Evolutionary conservation across 805 yeast genomes (phyloP), one percentile per base, ranked within the genome.

Genomic region (Ascoidea asiatica): DNA sequence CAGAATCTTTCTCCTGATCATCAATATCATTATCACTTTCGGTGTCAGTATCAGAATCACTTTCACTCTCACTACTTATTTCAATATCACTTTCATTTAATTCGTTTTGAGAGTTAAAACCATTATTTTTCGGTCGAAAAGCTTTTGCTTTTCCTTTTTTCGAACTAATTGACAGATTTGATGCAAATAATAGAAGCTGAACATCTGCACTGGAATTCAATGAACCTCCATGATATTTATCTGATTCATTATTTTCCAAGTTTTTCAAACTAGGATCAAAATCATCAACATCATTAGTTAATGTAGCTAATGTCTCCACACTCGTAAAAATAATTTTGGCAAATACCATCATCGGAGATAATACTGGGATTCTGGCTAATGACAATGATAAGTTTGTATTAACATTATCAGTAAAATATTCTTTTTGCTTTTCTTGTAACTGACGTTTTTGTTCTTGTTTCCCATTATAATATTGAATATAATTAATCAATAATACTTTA

Each of bases 401-500:
- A 23, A 7, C 11, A 23, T 23, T 23, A 23, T 23, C 11, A 23
- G 6, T 23, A 23, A 7, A 7, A 23, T 23, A 7, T 7, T 7
- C 11, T 7, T 6, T 7, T 23, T 11, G 6, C 6, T 23, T 23
- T 11, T 23, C 33, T 23, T 7, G 6, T 11, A 11, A 6, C 6
- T 6, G 11, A 6, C 11, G 6, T 23, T 23, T 23, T n/a, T n/a
- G n/a, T n/a, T n/a, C n/a, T n/a, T n/a, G n/a, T 11, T 23, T 23
- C 6, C 33, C 11, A 23, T 23, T 23, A 23, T 7, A 23, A 23
- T 23, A 23, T 11, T 23, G 6, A 6, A 23, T 7, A 50, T 74
- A 73, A 49, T 73, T 76, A 43, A 76, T 58, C 15, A 80, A 61
- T n/a, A 79, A 55, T 45, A 75, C 81, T 52, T 77, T 78, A 0